These are phyloP conservation scores for Oryza meyeriana DNA, from an alignment of 176 grass and related monocot genomes.

Conservation along the genomic window DNA sequence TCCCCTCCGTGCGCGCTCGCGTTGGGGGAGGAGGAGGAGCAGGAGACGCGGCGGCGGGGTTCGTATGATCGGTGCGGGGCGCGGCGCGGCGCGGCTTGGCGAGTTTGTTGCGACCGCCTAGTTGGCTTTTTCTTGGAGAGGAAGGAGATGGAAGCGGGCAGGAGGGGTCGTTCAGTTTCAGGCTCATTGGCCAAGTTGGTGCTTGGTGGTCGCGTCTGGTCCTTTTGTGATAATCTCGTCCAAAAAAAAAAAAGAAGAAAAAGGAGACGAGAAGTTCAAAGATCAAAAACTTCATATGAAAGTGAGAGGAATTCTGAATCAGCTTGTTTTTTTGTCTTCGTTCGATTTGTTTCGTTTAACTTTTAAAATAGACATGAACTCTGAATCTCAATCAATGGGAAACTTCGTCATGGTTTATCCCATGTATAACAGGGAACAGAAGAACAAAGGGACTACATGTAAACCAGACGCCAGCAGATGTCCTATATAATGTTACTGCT, in stretches of 20 bases:
- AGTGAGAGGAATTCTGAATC: neutral
- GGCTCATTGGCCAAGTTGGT: neutral
- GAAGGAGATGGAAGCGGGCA: constrained; percentile 5
- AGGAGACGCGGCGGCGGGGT: neutral
- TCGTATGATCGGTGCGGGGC: neutral
- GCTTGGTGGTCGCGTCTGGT: neutral
- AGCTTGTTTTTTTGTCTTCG: neutral
- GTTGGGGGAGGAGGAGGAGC: neutral
- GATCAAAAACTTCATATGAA: neutral
- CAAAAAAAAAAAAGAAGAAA: neutral
- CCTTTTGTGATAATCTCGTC: neutral
- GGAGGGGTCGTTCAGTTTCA: neutral
- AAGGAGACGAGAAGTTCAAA: no score
- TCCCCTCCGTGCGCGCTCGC: neutral
- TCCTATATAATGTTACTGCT: neutral
- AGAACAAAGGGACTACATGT: neutral
- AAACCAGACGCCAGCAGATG: neutral
- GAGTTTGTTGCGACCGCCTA: constrained; percentile 27
- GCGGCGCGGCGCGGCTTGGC: constrained; percentile 2
- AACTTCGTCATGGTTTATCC: neutral
- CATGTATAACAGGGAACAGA: neutral
- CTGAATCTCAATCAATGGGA: neutral
- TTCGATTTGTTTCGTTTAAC: neutral
- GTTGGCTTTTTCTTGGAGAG: constrained; percentile 43
- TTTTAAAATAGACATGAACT: neutral